Evolutionary conservation across 108 stramenopile species (phyloP).

Genomic region (Cyclostephanos invisitatus): DNA sequence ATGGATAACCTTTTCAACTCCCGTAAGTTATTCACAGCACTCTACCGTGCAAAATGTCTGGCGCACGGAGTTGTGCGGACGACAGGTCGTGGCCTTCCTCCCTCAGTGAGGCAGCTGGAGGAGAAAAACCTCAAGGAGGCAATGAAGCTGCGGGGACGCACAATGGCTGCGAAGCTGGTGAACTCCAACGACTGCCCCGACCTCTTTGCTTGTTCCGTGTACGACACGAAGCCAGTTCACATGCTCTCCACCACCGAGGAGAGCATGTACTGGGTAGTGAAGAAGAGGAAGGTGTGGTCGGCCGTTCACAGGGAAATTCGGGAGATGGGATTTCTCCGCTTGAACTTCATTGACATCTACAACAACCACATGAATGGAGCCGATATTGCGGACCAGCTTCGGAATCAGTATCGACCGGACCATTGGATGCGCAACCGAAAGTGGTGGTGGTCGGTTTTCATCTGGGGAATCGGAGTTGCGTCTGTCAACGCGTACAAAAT

Average conservation of each 20-base stretch:
- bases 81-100: not conserved
- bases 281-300: conserved; percentile 33
- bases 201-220: conserved; percentile 25
- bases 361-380: conserved; percentile 44
- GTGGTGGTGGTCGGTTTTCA: conserved; percentile 51
- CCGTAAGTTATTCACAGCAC: not conserved
- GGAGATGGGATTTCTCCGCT: conserved; percentile 9
- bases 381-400: conserved; percentile 44
- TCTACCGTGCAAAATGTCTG: not conserved
- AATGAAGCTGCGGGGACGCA: not conserved
- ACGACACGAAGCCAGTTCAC: conserved; percentile 50
- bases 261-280: conserved; percentile 30
- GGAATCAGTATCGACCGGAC: conserved; percentile 34
- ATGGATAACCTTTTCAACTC: conserved; percentile 15
- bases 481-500: conserved; percentile 12
- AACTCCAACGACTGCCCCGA: conserved; percentile 13
- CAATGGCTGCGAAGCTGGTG: conserved; percentile 5
- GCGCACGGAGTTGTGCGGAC: conserved; percentile 5
- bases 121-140: conserved; percentile 3
- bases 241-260: conserved; percentile 29
- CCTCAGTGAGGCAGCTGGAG: not conserved
- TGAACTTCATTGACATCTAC: conserved; percentile 34
- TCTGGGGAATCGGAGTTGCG: conserved; percentile 37
- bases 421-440: conserved; percentile 35
- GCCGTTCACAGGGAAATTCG: not conserved